These are phyloP conservation scores for Dichotomopilus funicola DNA, from an alignment of 2,329 filamentous ascomycete species.

Conservation along the genomic window DNA sequence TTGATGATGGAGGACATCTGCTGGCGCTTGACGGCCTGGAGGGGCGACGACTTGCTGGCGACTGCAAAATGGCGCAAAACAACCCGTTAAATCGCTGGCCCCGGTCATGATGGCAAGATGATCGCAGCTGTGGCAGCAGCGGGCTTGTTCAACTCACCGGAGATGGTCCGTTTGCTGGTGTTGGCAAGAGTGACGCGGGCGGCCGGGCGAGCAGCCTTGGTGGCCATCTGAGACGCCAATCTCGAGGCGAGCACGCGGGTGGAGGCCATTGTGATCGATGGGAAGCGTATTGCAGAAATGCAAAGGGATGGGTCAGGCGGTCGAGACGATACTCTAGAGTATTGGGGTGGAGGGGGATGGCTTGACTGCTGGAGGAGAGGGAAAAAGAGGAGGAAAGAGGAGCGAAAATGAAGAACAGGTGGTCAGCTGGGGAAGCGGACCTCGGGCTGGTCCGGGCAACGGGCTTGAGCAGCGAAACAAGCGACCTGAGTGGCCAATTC, in stretches of 20 bases:
- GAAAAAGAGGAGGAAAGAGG: slow-evolving; percentile 25
- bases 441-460: slow-evolving; percentile 28
- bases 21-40: slow-evolving; percentile 72
- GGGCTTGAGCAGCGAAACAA: slow-evolving; percentile 22
- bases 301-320: slow-evolving; percentile 30
- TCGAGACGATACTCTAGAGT: slow-evolving; percentile 30
- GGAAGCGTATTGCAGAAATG: slow-evolving; percentile 33
- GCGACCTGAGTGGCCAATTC: slow-evolving; percentile 27
- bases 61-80: slow-evolving; percentile 30
- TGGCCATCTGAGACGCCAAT: slow-evolving; percentile 69
- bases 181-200: slow-evolving; percentile 56
- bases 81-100: slow-evolving; percentile 15
- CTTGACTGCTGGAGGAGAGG: slow-evolving; percentile 24
- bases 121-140: slow-evolving; percentile 4
- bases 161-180: slow-evolving; percentile 70
- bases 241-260: slow-evolving; percentile 71
- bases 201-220: slow-evolving; percentile 73
- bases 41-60: slow-evolving; percentile 53
- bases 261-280: slow-evolving; percentile 69
- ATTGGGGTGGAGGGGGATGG: slow-evolving; percentile 17
- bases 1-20: slow-evolving; percentile 60
- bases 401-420: slow-evolving; percentile 24
- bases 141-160: slow-evolving; percentile 48
- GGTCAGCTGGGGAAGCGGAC: slow-evolving; percentile 25
- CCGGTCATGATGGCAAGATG: slow-evolving; percentile 4